A percentile compares a stretch with the other conserved stretches of the same genome.
These are phyloP conservation scores for Guyanaporus albipodus DNA, from an alignment of 768 basidiomycete species.

Conservation along the genomic window DNA sequence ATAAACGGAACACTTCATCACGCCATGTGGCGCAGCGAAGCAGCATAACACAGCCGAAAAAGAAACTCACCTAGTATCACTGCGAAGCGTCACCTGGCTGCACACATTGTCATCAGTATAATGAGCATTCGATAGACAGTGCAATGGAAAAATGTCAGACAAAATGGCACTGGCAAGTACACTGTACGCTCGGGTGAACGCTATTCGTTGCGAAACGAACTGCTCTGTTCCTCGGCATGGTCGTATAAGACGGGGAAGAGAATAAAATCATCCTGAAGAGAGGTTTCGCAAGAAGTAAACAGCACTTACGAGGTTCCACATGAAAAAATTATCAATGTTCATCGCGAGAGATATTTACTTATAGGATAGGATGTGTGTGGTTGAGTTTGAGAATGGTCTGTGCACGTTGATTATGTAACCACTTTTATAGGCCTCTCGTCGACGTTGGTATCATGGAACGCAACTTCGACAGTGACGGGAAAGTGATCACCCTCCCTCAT, in stretches of 20 bases:
- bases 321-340: neutral
- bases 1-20: slow-evolving; percentile 67
- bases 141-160: slow-evolving; percentile 49
- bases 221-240: slow-evolving; percentile 80
- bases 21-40: slow-evolving; percentile 22
- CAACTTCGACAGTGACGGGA: slow-evolving; percentile 21
- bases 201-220: slow-evolving; percentile 78
- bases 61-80: slow-evolving; percentile 22
- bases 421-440: slow-evolving; percentile 8
- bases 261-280: slow-evolving; percentile 62
- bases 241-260: slow-evolving; percentile 92
- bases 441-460: neutral
- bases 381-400: slow-evolving; percentile 30
- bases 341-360: slow-evolving; percentile 24
- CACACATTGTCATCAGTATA: slow-evolving; percentile 16
- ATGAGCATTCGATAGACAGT: neutral
- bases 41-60: slow-evolving; percentile 3
- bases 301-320: slow-evolving; percentile 14
- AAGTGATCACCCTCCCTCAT: neutral
- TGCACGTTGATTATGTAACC: slow-evolving; percentile 29
- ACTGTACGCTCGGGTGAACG: slow-evolving; percentile 57
- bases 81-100: neutral
- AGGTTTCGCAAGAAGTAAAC: neutral
- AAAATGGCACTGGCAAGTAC: slow-evolving; percentile 89
- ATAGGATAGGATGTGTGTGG: slow-evolving; percentile 25